Conservation (phyloP, 176 grass and related monocot species). For the Eleusine indica region DNA sequence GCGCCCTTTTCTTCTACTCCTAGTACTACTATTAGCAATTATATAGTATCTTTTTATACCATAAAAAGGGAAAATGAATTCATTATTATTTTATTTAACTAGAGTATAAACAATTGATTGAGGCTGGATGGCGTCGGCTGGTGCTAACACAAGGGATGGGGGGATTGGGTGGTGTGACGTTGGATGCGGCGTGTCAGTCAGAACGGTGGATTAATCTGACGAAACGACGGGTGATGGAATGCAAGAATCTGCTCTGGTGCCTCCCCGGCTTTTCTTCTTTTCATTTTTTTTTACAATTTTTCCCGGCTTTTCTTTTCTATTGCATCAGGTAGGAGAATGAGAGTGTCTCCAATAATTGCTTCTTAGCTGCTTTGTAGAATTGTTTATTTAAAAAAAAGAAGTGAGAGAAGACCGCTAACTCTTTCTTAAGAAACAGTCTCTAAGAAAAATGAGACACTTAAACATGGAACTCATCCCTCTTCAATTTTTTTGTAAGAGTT, state of each 20-base stretch:
- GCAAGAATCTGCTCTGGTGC: not conserved
- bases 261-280: not conserved
- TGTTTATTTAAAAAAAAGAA: too few species aligned
- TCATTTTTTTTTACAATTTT: too few species aligned
- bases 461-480: too few species aligned
- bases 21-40: not conserved
- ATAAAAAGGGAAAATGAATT: not conserved
- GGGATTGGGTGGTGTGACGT: slow-evolving; percentile 1
- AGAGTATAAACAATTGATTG: not conserved
- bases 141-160: not conserved
- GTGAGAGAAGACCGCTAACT: too few species aligned
- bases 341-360: too few species aligned
- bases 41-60: not conserved
- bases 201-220: slow-evolving; percentile 29
- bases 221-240: not conserved
- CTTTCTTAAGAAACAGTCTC: too few species aligned
- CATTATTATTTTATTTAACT: not conserved
- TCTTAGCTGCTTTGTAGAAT: too few species aligned
- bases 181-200: not conserved
- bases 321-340: not conserved
- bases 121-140: not conserved
- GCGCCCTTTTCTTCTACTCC: not conserved
- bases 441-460: too few species aligned
- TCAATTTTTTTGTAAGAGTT: too few species aligned
- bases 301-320: not conserved